phyloP scores from a whole-genome alignment of 345 rosid species.

The Gossypium turneri region DNA sequence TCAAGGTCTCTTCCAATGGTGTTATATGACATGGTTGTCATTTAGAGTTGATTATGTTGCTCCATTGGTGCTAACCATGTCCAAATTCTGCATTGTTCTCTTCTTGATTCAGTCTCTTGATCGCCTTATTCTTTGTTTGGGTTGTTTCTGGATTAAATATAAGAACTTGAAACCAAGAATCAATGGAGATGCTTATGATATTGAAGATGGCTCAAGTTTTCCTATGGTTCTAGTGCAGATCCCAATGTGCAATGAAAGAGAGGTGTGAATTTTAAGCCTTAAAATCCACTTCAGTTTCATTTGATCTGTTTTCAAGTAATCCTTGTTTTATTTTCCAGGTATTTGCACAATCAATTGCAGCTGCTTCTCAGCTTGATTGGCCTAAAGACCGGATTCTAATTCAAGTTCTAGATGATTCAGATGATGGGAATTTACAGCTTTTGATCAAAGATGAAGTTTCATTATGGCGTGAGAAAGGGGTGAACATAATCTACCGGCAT shows the following conservation, averaged over 20 bases:
- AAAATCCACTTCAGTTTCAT: neutral
- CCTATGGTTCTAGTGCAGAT: constrained; percentile 96
- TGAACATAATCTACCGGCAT: constrained; percentile 77
- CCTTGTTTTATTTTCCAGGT: constrained; percentile 36
- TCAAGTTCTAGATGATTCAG: constrained; percentile 88
- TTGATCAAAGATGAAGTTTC: constrained; percentile 77
- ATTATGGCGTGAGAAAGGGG: constrained; percentile 65
- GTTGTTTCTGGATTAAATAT: constrained; percentile 83
- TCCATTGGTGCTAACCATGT: constrained; percentile 55
- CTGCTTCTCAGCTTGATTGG: constrained; percentile 86
- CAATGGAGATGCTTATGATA: constrained; percentile 41
- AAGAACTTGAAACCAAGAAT: constrained; percentile 62
- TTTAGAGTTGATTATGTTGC: constrained; percentile 70
- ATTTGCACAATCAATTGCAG: constrained; percentile 71
- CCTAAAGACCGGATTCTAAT: constrained; percentile 71
- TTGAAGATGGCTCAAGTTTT: constrained; percentile 54
- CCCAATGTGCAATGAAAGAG: constrained; percentile 96
- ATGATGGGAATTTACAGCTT: constrained; percentile 54
- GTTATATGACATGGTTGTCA: constrained; percentile 71
- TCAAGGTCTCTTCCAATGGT: constrained; percentile 63
- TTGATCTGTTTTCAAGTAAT: constrained; percentile 8
- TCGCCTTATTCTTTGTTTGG: constrained; percentile 65
- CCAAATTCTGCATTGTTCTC: constrained; percentile 62
- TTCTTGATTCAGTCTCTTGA: constrained; percentile 89
- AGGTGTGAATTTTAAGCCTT: constrained; percentile 35